Evolutionary conservation across 2,329 filamentous ascomycete species (phyloP), one percentile per base, ranked within the genome.

Genomic region (Apiospora malaysiana): DNA sequence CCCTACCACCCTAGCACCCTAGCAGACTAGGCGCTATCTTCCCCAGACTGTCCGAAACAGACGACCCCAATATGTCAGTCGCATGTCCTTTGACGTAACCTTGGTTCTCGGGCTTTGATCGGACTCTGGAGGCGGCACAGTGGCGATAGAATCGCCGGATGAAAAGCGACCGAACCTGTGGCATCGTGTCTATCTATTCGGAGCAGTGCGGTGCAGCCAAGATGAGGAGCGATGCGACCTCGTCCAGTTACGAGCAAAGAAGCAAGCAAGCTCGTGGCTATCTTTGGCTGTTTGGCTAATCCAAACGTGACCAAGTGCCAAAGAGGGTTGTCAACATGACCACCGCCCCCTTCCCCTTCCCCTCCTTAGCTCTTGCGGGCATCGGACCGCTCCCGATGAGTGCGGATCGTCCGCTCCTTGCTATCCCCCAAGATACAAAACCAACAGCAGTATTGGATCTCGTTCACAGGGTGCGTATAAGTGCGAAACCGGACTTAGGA

Each of bases 251-350:
- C 5, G 25, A 56, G n/a, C n/a, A 49, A 23, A 14, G 12, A 23
- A 14, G n/a, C n/a, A 32, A 56, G 49, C 1, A 37, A 14, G 32
- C 32, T 37, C 32, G 56, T 40, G 56, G 32, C 56, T 63, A 63
- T 63, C 56, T 63, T 63, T 40, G 56, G 56, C 9, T 23, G 56
- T n/a, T n/a, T 40, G 56, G 27, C 56, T 40, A 63, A 63, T 63
- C 27, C 21, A 21, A 59, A 59, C 27, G 10, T n/a, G 16, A 59
- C 32, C 51, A 59, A 59, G 51, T 32, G 51, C 16, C 23, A 16
- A 18, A 8, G 49, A 59, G 51, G 51, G 51, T 12, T 56, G 25
- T 14, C 14, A 16, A 45, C 49, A 56, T 56, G 25, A 56, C 49
- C 49, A 14, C 49, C 25, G 12, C 49, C 49, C 32, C 47, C 42